Evolutionary conservation across 306 rosid species (phyloP).

Genomic region (Acacia acuminata): DNA sequence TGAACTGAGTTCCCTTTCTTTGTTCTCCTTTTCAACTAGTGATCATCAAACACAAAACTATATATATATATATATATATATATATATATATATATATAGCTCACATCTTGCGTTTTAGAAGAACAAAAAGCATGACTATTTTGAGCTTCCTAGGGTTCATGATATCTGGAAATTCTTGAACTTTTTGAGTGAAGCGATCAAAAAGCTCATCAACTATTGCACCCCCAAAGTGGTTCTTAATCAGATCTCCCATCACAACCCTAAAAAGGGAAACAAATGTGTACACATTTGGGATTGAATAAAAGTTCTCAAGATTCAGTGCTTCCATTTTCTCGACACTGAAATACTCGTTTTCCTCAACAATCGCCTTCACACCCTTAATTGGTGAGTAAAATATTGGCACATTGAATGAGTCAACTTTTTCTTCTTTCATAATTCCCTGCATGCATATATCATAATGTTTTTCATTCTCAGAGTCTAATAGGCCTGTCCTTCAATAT

Average conservation of each 20-base stretch:
- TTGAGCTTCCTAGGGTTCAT: constrained; percentile 1
- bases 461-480: not conserved
- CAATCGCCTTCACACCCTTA: not conserved
- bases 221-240: constrained; percentile 26
- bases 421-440: constrained; percentile 1
- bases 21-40: not conserved
- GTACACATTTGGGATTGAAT: not conserved
- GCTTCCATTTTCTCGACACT: not conserved
- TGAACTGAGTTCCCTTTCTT: not conserved
- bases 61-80: too few relatives aligned
- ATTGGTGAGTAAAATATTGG: constrained; percentile 3
- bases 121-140: not conserved
- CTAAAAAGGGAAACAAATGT: not conserved
- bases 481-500: not conserved
- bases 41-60: not conserved
- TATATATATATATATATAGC: too few relatives aligned
- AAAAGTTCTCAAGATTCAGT: not conserved
- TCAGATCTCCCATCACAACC: constrained; percentile 12
- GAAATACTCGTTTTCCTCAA: not conserved
- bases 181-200: constrained; percentile 27
- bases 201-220: constrained; percentile 32
- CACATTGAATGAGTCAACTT: constrained; percentile 7
- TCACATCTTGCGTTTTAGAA: constrained; percentile 19
- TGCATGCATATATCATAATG: not conserved
- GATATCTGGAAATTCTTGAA: constrained; percentile 19